Percentiles rank a stretch among this genome's conserved stretches.
Conservation (phyloP, 2,329 filamentous ascomycete genomes). For the Colletotrichum sojae region DNA sequence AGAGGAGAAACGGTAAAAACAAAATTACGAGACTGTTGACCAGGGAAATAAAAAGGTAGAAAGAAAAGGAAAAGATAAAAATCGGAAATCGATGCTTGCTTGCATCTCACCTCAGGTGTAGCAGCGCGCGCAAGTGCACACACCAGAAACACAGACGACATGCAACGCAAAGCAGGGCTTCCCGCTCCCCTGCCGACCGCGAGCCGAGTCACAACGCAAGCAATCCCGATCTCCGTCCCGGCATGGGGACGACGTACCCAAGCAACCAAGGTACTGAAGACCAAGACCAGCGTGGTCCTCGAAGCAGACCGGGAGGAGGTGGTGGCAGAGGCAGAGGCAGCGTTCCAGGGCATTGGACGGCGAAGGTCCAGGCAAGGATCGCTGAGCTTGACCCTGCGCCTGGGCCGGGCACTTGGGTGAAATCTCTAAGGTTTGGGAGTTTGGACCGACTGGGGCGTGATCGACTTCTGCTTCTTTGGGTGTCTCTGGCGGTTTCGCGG, state of each 20-base stretch:
- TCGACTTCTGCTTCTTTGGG: constrained; percentile 40
- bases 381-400: constrained; percentile 37
- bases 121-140: constrained; percentile 27
- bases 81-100: constrained; percentile 26
- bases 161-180: constrained; percentile 40
- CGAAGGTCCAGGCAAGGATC: constrained; percentile 2
- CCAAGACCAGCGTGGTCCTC: not conserved
- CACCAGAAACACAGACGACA: constrained; percentile 39
- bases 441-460: constrained; percentile 48
- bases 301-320: not conserved
- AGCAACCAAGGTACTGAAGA: no score
- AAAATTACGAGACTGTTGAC: not conserved
- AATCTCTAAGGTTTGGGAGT: constrained; percentile 40
- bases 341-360: not conserved
- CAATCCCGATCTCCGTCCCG: constrained; percentile 23
- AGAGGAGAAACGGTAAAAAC: not conserved
- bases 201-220: constrained; percentile 31
- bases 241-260: not conserved
- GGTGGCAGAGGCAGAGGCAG: not conserved
- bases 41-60: constrained; percentile 5
- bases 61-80: constrained; percentile 11
- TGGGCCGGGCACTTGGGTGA: constrained; percentile 38
- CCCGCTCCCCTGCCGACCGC: constrained; percentile 28
- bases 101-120: constrained; percentile 10
- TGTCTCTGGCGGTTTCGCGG: constrained; percentile 39